Conservation (phyloP, 1,284 basidiomycete genomes). For the Pseudozyma pruni region DNA sequence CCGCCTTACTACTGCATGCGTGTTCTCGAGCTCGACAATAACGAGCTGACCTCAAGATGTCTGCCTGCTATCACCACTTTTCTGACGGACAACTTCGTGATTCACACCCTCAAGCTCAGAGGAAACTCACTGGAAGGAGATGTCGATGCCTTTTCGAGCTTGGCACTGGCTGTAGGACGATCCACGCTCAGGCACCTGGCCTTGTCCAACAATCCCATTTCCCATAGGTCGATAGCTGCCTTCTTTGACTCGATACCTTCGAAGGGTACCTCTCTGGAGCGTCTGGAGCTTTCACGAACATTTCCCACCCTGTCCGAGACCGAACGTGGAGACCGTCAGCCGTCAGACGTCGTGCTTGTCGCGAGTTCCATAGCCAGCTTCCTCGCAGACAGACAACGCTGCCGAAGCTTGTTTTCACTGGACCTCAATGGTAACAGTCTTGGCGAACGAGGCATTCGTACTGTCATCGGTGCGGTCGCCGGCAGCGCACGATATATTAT, state of each 20-base stretch:
- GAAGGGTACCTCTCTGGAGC: constrained; percentile 16
- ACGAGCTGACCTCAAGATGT: constrained; percentile 16
- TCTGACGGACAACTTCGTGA: constrained; percentile 12
- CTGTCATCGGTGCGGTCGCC: constrained; percentile 13
- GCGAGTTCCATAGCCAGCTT: constrained; percentile 22
- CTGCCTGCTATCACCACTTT: constrained; percentile 16
- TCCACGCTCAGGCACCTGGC: constrained; percentile 11
- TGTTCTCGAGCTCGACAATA: constrained; percentile 12
- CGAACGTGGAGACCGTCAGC: neutral
- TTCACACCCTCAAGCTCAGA: constrained; percentile 12
- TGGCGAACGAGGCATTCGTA: constrained; percentile 13
- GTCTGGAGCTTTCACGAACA: constrained; percentile 8
- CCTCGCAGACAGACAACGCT: constrained; percentile 22
- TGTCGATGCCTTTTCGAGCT: neutral
- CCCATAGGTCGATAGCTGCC: constrained; percentile 7
- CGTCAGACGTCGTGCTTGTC: neutral
- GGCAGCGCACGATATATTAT: neutral
- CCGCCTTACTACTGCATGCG: constrained; percentile 5
- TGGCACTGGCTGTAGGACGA: constrained; percentile 12
- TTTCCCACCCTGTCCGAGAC: no score
- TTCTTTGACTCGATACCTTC: constrained; percentile 33
- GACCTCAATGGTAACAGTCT: constrained; percentile 31
- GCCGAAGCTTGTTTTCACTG: constrained; percentile 12
- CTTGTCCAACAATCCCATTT: constrained; percentile 27
- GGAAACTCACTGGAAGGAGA: constrained; percentile 14